A percentile compares a stretch with the other conserved stretches of the same genome.
Conservation (phyloP, 768 basidiomycete genomes). For the Cyathus striatus region DNA sequence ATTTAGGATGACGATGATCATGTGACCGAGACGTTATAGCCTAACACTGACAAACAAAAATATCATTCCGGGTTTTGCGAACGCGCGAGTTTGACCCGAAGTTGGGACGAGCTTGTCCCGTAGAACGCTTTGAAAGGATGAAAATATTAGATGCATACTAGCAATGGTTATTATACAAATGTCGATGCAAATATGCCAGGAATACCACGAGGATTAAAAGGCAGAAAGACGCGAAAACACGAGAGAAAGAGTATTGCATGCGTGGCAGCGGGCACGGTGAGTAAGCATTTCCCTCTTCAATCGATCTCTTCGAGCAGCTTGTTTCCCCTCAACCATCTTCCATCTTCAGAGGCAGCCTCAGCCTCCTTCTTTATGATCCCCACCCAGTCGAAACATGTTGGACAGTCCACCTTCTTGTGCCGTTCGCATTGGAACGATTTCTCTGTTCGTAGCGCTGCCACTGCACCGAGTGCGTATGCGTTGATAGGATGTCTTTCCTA, state of each 20-base stretch:
- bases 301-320: neutral
- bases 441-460: constrained; percentile 5
- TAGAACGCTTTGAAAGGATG: no score
- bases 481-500: constrained; percentile 17
- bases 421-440: constrained; percentile 17
- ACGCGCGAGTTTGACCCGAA: no score
- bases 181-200: no score
- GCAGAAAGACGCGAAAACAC: neutral
- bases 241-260: no score
- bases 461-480: constrained; percentile 14
- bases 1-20: no score
- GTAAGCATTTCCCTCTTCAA: neutral
- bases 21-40: no score
- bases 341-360: constrained; percentile 12
- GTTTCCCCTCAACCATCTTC: constrained; percentile 4
- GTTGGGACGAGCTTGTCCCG: no score
- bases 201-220: neutral
- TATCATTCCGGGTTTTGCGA: no score
- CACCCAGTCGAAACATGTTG: constrained; percentile 30
- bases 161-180: no score
- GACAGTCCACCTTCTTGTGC: constrained; percentile 23
- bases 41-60: no score
- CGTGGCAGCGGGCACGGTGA: neutral
- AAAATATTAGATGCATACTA: no score
- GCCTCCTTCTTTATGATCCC: constrained; percentile 20